Evolutionary conservation across 2,329 filamentous ascomycete species (phyloP), one percentile per base, ranked within the genome.

Genomic region (Colletotrichum simmondsii): DNA sequence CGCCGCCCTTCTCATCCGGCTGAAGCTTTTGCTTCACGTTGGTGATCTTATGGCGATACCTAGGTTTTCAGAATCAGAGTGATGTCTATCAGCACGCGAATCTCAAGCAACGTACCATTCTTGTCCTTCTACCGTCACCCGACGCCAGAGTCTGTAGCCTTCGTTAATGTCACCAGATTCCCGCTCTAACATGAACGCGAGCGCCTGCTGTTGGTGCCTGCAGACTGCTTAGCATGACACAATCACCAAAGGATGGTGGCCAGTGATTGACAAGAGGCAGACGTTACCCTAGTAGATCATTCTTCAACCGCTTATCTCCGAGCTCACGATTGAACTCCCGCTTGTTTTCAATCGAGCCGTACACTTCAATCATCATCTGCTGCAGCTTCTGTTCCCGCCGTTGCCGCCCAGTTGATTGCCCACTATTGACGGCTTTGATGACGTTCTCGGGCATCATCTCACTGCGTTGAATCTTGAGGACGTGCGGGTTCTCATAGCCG

Each of bases 31-130:
- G 49, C 81, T 85, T 79, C 0, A 75, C 77, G 16, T 80, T 83
- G 4, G 85, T 87, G 68, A 87, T 83, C 19, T 73, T 75, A 71
- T 86, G 84, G 0, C 79, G 78, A 63, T 81, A 86, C 64, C 80
- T 82, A n/a, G 19, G 1, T n/a, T 61, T 1, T 3, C 1, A 10
- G 24, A 22, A 7, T 60, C 5, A 62, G 63, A 22, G 24, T 28
- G 16, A 57, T 19, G 19, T 2, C 22, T 49, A 16, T 10, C 1
- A 2, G 1, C 2, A 7, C 4, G 2, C 16, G 12, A 28, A 19
- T 3, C 11, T 2, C 26, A 14, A 32, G 6, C 42, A 26, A 74
- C 74, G 68, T 77, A 76, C 78, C 78, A 74, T 74, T 78, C 64
- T 73, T 79, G 75, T 58, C 79, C 77, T 61, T 80, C 71, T 57